A percentile compares a stretch with the other conserved stretches of the same genome.
These are phyloP conservation scores for Plectosphaerella sp. DNA, from an alignment of 2,329 filamentous ascomycete genomes.

Conservation along the genomic window DNA sequence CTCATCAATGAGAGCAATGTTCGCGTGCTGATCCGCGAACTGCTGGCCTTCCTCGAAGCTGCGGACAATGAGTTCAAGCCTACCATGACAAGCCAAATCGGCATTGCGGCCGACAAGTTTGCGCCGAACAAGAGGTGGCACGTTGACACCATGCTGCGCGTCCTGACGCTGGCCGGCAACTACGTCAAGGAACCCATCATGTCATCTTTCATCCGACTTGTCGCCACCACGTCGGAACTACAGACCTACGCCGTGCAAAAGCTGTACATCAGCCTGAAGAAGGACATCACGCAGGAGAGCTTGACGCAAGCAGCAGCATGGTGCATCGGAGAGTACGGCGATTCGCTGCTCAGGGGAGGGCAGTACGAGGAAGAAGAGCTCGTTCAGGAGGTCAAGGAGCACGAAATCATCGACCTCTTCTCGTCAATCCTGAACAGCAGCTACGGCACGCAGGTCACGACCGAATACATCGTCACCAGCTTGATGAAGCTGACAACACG, in stretches of 20 bases:
- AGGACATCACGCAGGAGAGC: constrained; percentile 96
- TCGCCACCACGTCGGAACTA: constrained; percentile 88
- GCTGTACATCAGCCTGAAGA: constrained; percentile 83
- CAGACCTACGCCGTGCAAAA: constrained; percentile 98
- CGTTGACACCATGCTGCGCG: constrained; percentile 93
- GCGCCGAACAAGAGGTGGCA: constrained; percentile 98
- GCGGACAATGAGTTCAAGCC: constrained; percentile 99
- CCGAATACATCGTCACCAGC: constrained; percentile 93
- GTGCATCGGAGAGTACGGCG: constrained; percentile 97
- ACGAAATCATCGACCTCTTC: constrained; percentile 90
- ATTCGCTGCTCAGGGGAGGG: constrained; percentile 80
- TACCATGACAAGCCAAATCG: constrained; percentile 96
- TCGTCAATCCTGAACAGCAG: constrained; percentile 88
- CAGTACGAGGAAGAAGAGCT: constrained; percentile 94
- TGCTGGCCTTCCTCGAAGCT: constrained; percentile 92
- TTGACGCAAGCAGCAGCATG: constrained; percentile 89
- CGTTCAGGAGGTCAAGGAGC: constrained; percentile 74
- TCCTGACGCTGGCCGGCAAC: constrained; percentile 89
- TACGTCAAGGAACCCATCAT: constrained; percentile 98
- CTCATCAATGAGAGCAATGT: constrained; percentile 97
- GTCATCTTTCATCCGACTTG: constrained; percentile 91
- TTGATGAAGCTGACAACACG: constrained; percentile 93
- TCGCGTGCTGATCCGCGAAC: constrained; percentile 84
- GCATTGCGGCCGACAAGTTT: constrained; percentile 92
- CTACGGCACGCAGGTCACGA: constrained; percentile 85